These are phyloP conservation scores for Barnettozyma vustinii DNA, from an alignment of 805 yeast species.

Conservation along the genomic window DNA sequence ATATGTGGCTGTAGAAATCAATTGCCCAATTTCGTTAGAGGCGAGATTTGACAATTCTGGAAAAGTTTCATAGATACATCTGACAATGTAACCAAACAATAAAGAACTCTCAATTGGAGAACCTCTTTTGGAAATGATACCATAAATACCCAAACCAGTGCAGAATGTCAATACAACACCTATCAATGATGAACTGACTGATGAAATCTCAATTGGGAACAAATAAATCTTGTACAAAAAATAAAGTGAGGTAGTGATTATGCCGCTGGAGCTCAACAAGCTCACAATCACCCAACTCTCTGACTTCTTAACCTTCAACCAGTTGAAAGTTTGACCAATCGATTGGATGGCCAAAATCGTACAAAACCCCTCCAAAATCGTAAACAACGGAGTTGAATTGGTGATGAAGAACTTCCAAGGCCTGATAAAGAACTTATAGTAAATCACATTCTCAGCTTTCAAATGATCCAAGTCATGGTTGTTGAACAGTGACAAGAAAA, in stretches of 20 bases:
- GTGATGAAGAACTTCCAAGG: conserved; percentile 70
- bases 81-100: conserved; percentile 84
- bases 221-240: conserved; percentile 80
- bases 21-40: conserved; percentile 35
- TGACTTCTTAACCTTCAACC: conserved; percentile 56
- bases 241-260: conserved; percentile 70
- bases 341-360: conserved; percentile 89
- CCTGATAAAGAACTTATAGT: conserved; percentile 36
- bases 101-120: conserved; percentile 88
- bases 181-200: conserved; percentile 74
- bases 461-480: conserved; percentile 25
- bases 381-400: conserved; percentile 85
- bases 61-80: conserved; percentile 87
- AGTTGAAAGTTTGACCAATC: conserved; percentile 72
- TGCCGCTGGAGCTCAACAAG: conserved; percentile 65
- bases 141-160: conserved; percentile 69
- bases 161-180: conserved; percentile 83
- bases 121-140: conserved; percentile 78
- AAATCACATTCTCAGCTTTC: conserved; percentile 18
- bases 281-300: conserved; percentile 75
- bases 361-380: conserved; percentile 89
- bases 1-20: conserved; percentile 30
- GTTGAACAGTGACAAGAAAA: conserved; percentile 54
- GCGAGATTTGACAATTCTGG: conserved; percentile 72
- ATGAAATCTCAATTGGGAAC: conserved; percentile 55